Percentiles rank a stretch among this genome's conserved stretches.
These are phyloP conservation scores for Puccinellia tenuiflora DNA, from an alignment of 176 grass and related monocot species.

Conservation along the genomic window DNA sequence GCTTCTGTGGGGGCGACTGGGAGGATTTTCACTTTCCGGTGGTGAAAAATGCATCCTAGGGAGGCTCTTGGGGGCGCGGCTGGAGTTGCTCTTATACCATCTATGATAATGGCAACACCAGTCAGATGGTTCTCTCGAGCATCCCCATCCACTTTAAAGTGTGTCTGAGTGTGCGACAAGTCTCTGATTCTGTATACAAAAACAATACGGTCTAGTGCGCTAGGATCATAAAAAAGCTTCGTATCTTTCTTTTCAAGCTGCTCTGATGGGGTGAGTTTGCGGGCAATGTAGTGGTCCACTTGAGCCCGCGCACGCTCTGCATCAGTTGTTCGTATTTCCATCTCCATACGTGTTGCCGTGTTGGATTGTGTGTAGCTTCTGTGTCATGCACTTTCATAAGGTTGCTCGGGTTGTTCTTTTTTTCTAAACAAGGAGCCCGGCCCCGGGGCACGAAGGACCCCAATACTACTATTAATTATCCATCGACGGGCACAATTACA, in stretches of 20 bases:
- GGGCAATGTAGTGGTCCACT: constrained; percentile 70
- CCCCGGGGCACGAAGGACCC: no score
- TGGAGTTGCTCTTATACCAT: no score
- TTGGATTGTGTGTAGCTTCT: constrained; percentile 92
- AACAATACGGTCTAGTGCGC: constrained; percentile 63
- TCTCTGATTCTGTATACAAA: constrained; percentile 84
- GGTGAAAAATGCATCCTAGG: no score
- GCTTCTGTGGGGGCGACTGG: no score
- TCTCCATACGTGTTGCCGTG: constrained; percentile 79
- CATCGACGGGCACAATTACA: no score
- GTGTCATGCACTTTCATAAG: constrained; percentile 87
- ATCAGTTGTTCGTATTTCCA: constrained; percentile 83
- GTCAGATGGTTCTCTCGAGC: constrained; percentile 80
- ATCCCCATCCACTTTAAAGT: constrained; percentile 90
- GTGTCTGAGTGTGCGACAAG: constrained; percentile 73
- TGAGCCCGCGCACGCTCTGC: constrained; percentile 95
- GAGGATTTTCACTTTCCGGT: no score
- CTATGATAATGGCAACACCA: constrained; percentile 63
- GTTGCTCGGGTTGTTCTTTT: no score
- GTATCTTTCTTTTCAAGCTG: constrained; percentile 78
- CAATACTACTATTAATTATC: no score
- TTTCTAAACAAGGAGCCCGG: no score
- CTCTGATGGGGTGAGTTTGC: constrained; percentile 89
- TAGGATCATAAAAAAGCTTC: constrained; percentile 83
- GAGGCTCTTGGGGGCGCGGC: no score